phyloP scores from a whole-genome alignment of 225 moss, liverwort and hornwort species.

The Anthoceros angustus region DNA sequence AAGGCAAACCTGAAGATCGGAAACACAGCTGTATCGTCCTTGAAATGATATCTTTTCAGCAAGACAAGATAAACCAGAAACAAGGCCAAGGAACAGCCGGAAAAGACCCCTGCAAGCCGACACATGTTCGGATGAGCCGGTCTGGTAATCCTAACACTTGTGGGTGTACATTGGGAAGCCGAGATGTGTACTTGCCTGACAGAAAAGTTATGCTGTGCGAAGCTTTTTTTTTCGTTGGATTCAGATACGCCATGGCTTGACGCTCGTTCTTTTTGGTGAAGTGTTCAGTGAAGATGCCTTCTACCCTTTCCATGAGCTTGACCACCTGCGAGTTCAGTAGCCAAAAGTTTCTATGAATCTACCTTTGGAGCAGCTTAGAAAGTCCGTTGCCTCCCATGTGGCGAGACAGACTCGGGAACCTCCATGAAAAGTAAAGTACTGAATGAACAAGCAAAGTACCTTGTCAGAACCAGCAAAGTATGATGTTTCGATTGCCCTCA shows the following conservation, averaged over 20 bases:
- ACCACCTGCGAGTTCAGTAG: constrained; percentile 19
- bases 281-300: constrained; percentile 57
- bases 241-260: constrained; percentile 70
- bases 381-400: neutral
- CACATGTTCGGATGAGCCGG: neutral
- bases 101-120: constrained; percentile 9
- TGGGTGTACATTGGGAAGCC: neutral
- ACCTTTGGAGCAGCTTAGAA: neutral
- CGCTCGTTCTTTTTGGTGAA: constrained; percentile 57
- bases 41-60: neutral
- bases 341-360: constrained; percentile 7
- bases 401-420: neutral
- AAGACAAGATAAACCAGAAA: constrained; percentile 7
- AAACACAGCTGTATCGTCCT: constrained; percentile 23
- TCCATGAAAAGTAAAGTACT: constrained; percentile 21
- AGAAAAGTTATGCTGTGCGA: constrained; percentile 56
- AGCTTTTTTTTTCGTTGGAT: constrained; percentile 41
- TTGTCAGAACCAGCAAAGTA: constrained; percentile 29
- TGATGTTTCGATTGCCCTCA: constrained; percentile 27
- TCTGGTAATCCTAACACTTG: neutral
- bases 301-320: constrained; percentile 55
- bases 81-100: constrained; percentile 12
- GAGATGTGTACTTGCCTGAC: constrained; percentile 26
- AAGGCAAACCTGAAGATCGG: constrained; percentile 28
- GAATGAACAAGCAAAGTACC: neutral